phyloP scores from a whole-genome alignment of 176 grass and related monocot species.

The Rhynchospora pubera region DNA sequence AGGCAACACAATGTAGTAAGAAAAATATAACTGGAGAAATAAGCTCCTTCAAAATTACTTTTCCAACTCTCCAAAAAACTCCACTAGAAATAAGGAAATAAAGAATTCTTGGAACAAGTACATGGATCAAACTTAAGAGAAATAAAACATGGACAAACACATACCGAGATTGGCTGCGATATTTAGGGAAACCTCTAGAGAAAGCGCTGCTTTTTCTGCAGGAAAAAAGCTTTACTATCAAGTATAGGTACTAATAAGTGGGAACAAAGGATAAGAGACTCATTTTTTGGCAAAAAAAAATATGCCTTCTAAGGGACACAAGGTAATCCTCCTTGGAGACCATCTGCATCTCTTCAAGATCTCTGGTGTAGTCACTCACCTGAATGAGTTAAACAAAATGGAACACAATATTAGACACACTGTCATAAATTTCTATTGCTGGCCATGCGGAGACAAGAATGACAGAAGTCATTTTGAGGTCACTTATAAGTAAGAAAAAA shows the following conservation, averaged over 20 bases:
- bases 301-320: conserved; percentile 93
- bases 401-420: conserved; percentile 13
- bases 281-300: conserved; percentile 13
- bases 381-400: conserved; percentile 42
- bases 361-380: conserved; percentile 97
- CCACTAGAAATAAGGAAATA: not conserved
- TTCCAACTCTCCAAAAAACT: not conserved
- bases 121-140: not conserved
- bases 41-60: not conserved
- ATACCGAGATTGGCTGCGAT: conserved; percentile 81
- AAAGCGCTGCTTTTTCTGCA: conserved; percentile 99
- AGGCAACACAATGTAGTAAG: conserved; percentile 1
- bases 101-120: not conserved
- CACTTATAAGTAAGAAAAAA: not conserved
- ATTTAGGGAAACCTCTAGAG: conserved; percentile 92
- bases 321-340: conserved; percentile 99
- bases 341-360: conserved; percentile 99
- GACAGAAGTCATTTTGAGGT: not conserved
- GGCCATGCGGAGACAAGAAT: not conserved
- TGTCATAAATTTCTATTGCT: not conserved
- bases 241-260: conserved; percentile 24
- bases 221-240: conserved; percentile 26
- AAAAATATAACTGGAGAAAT: not conserved
- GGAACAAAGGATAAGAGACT: conserved; percentile 6
- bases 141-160: not conserved